Conservation (phyloP, 257 asterid species). For the Scutellaria galericulata region DNA sequence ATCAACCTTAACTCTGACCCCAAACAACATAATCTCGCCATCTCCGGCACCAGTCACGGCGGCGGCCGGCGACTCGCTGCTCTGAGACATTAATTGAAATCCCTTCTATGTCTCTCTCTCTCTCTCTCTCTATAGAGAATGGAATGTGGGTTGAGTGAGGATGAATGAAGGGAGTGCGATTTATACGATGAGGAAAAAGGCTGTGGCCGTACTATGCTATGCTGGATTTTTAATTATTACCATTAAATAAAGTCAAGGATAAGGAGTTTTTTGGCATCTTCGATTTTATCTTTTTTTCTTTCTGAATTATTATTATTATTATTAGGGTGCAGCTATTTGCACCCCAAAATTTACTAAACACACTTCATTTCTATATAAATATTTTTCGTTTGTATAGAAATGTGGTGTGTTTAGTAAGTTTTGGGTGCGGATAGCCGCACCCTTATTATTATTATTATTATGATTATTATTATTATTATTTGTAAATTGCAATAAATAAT, state of each 20-base stretch:
- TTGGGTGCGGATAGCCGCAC: too few relatives aligned
- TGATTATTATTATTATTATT: too few relatives aligned
- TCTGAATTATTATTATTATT: too few relatives aligned
- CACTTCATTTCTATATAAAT: too few relatives aligned
- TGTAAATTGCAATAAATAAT: too few relatives aligned
- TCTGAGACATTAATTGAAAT: constrained; percentile 37
- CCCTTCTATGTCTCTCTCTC: constrained; percentile 14
- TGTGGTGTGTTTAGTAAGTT: too few relatives aligned
- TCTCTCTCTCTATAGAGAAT: constrained; percentile 25
- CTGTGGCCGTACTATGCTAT: constrained; percentile 48
- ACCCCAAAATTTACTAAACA: too few relatives aligned
- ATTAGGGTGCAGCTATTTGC: too few relatives aligned
- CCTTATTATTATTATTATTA: too few relatives aligned
- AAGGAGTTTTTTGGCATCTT: constrained; percentile 16
- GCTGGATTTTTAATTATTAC: constrained; percentile 39
- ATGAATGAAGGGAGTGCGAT: constrained; percentile 36
- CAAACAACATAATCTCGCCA: constrained; percentile 78
- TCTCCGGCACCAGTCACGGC: constrained; percentile 39
- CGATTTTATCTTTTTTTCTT: too few relatives aligned
- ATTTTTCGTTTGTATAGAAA: too few relatives aligned
- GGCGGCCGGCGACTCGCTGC: constrained; percentile 46
- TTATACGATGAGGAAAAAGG: constrained; percentile 39
- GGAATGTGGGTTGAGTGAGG: constrained; percentile 28
- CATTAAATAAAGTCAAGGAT: constrained; percentile 24
- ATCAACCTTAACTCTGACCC: constrained; percentile 81